Percentiles rank a stretch among this genome's conserved stretches.
These are phyloP conservation scores for Bretschneidera sinensis DNA, from an alignment of 345 rosid species.

Conservation along the genomic window DNA sequence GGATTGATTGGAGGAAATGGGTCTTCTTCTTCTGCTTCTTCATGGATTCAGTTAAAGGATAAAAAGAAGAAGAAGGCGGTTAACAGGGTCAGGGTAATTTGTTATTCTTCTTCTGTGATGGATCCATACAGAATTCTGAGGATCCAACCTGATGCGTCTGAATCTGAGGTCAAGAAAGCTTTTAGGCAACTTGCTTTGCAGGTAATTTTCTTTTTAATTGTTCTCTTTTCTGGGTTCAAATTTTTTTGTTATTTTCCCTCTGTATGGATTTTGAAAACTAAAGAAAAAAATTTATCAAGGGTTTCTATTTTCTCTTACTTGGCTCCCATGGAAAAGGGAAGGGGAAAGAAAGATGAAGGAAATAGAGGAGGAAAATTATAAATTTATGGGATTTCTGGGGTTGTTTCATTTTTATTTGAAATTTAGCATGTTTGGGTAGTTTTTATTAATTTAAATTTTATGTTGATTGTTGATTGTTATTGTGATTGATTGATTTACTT, in stretches of 20 bases:
- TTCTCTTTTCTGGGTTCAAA: too few species aligned
- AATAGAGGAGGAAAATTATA: too few species aligned
- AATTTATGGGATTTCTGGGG: too few species aligned
- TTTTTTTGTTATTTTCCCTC: too few species aligned
- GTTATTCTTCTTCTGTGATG: conserved; percentile 41
- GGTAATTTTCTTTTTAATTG: conserved; percentile 29
- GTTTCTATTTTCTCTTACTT: too few species aligned
- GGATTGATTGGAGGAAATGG: conserved; percentile 46
- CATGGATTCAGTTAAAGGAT: conserved; percentile 38
- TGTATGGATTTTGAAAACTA: too few species aligned
- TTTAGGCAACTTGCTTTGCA: conserved; percentile 76
- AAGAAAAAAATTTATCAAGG: too few species aligned
- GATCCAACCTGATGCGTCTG: conserved; percentile 75
- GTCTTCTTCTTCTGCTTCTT: conserved; percentile 35
- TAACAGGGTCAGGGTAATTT: conserved; percentile 28
- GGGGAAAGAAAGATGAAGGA: too few species aligned
- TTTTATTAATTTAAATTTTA: background rate
- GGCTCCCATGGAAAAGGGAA: too few species aligned
- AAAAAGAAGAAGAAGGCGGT: conserved; percentile 33
- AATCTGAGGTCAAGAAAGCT: conserved; percentile 84
- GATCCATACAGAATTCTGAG: conserved; percentile 70
- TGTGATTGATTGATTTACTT: too few species aligned
- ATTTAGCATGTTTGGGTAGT: too few species aligned
- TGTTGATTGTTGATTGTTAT: background rate
- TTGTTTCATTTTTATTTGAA: background rate